Evolutionary conservation across 805 yeast species (phyloP).

Genomic region (Ogataea methanolica): DNA sequence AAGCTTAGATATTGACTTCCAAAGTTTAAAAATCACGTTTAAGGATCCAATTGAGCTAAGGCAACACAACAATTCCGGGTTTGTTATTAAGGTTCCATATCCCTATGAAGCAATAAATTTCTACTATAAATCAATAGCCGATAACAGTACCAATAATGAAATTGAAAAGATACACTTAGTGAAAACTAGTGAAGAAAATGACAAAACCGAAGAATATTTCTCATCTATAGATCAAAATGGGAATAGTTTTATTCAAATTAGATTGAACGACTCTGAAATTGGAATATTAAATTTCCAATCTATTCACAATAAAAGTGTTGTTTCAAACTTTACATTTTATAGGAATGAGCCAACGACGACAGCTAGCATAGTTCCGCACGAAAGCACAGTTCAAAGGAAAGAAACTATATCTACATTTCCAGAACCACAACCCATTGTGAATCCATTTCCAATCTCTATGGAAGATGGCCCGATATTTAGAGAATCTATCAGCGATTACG

Average conservation of each 20-base stretch:
- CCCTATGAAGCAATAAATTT: no score
- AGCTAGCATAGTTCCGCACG: not conserved
- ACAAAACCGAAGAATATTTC: no score
- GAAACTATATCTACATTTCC: not conserved
- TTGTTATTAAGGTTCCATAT: no score
- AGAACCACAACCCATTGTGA: not conserved
- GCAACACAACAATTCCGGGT: no score
- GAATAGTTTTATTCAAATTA: not conserved
- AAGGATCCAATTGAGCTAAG: no score
- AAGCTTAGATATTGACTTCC: no score
- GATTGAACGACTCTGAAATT: conserved; percentile 1
- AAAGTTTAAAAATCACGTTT: no score
- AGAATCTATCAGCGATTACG: conserved; percentile 25
- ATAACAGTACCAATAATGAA: no score
- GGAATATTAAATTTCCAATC: conserved; percentile 8
- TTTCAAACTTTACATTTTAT: conserved; percentile 7
- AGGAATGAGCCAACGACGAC: not conserved
- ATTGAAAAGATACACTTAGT: not conserved
- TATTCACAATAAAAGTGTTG: conserved; percentile 1
- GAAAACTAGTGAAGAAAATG: not conserved
- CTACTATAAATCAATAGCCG: no score
- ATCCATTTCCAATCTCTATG: conserved; percentile 27
- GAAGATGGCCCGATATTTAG: conserved; percentile 36
- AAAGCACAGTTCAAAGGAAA: not conserved
- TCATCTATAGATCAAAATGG: no score